These are phyloP conservation scores for Leptographium procerum DNA, from an alignment of 2,329 filamentous ascomycete species.

Conservation along the genomic window DNA sequence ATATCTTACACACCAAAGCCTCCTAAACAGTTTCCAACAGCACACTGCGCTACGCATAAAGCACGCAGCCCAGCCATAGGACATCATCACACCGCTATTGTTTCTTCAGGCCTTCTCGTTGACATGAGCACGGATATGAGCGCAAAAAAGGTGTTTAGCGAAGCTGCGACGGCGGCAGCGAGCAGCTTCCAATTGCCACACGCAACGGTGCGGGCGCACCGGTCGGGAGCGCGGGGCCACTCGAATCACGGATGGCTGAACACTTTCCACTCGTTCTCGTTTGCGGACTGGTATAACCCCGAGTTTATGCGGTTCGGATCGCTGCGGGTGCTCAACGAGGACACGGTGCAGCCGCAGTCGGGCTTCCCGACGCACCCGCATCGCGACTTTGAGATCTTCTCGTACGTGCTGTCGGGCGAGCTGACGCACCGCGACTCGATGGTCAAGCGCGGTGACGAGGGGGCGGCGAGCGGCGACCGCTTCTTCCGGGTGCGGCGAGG, in stretches of 20 bases:
- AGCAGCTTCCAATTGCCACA: slow-evolving; percentile 50
- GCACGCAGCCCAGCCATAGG: too few relatives aligned
- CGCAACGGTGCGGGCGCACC: slow-evolving; percentile 64
- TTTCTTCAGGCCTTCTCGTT: too few relatives aligned
- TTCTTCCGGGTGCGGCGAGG: slow-evolving; percentile 64
- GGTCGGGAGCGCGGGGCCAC: slow-evolving; percentile 61
- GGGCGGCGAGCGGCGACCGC: slow-evolving; percentile 40
- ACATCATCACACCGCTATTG: too few relatives aligned
- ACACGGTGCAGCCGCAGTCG: slow-evolving; percentile 60
- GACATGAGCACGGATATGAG: slow-evolving; percentile 5
- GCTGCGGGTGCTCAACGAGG: slow-evolving; percentile 79
- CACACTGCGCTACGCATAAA: not conserved
- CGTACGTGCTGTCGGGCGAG: slow-evolving; percentile 71
- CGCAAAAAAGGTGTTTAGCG: slow-evolving; percentile 13
- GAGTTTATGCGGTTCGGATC: slow-evolving; percentile 58
- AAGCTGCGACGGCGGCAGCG: slow-evolving; percentile 25
- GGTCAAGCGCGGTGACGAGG: slow-evolving; percentile 57
- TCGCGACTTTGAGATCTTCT: slow-evolving; percentile 82
- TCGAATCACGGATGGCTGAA: slow-evolving; percentile 80
- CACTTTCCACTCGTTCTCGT: slow-evolving; percentile 77
- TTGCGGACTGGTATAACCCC: slow-evolving; percentile 62
- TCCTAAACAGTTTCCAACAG: too few relatives aligned
- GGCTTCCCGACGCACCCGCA: slow-evolving; percentile 82
- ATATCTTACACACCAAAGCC: not conserved
- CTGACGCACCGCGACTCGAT: slow-evolving; percentile 82